Evolutionary conservation across 2,329 filamentous ascomycete species (phyloP).

Genomic region (Hypoxylon sp.): DNA sequence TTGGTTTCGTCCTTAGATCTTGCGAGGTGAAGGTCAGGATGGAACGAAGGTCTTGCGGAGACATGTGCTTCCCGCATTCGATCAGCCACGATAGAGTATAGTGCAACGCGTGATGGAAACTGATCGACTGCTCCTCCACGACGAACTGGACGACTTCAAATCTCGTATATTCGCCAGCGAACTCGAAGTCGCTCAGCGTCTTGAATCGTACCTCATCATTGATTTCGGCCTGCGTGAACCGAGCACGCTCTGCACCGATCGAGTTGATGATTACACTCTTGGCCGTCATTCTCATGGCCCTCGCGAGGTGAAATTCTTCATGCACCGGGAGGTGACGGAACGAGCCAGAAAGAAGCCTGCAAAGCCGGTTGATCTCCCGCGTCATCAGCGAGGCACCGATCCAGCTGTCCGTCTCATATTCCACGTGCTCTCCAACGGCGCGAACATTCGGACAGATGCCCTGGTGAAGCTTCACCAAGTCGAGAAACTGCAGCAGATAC

Average conservation of each 20-base stretch:
- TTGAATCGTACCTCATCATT: conserved; percentile 89
- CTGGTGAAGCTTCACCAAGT: conserved; percentile 94
- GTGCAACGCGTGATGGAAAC: conserved; percentile 96
- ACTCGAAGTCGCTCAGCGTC: conserved; percentile 77
- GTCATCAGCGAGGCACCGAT: conserved; percentile 95
- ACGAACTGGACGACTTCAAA: conserved; percentile 84
- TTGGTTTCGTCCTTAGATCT: conserved; percentile 72
- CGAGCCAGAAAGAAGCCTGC: conserved; percentile 85
- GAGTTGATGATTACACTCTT: conserved; percentile 89
- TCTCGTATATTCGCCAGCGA: conserved; percentile 65
- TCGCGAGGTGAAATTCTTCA: conserved; percentile 70
- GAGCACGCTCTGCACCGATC: conserved; percentile 82
- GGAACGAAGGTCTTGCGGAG: conserved; percentile 69
- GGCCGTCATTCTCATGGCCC: conserved; percentile 76
- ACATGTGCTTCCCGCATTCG: conserved; percentile 83
- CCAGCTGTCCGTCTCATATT: conserved; percentile 98
- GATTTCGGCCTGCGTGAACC: conserved; percentile 87
- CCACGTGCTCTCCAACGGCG: conserved; percentile 92
- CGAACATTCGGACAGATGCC: conserved; percentile 95
- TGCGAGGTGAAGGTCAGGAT: conserved; percentile 76
- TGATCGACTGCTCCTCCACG: conserved; percentile 89
- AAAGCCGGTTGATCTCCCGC: conserved; percentile 91
- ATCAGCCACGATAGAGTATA: conserved; percentile 97
- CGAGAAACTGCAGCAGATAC: conserved; percentile 93
- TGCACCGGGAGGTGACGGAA: conserved; percentile 76